phyloP scores from a whole-genome alignment of 2,329 filamentous ascomycete genomes.

The Ophiocordyceps camponoti-rufipedis region DNA sequence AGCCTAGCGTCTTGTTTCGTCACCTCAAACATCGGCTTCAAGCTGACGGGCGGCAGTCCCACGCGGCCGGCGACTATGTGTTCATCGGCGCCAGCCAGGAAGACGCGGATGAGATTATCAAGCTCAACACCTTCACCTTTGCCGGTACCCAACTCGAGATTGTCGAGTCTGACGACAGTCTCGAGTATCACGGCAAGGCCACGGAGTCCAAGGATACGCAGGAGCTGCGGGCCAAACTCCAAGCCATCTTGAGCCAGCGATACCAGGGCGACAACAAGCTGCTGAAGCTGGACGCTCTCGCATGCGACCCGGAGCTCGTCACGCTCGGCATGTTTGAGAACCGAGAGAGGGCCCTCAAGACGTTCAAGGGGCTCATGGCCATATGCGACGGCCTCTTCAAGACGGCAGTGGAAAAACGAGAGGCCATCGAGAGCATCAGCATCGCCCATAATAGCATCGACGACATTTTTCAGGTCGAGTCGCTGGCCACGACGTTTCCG shows the following conservation, averaged over 20 bases:
- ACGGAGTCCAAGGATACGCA: conserved; percentile 32
- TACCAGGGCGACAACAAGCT: conserved; percentile 58
- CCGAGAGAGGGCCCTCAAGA: conserved; percentile 58
- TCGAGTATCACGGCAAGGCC: conserved; percentile 15
- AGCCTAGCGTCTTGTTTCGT: neutral
- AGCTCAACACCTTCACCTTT: conserved; percentile 51
- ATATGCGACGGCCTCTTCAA: conserved; percentile 68
- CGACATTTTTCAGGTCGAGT: conserved; percentile 53
- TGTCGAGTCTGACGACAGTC: conserved; percentile 26
- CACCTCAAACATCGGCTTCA: neutral
- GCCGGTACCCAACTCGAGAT: conserved; percentile 44
- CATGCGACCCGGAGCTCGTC: conserved; percentile 51
- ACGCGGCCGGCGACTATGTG: conserved; percentile 48
- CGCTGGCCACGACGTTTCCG: conserved; percentile 62
- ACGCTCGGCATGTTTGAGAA: conserved; percentile 59
- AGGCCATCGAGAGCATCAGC: conserved; percentile 66
- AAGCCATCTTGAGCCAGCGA: conserved; percentile 51
- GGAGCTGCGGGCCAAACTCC: conserved; percentile 51
- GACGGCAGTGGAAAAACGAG: conserved; percentile 49
- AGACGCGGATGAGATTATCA: conserved; percentile 44
- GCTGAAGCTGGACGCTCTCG: conserved; percentile 65
- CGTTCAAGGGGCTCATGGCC: conserved; percentile 82
- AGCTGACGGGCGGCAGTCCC: conserved; percentile 51
- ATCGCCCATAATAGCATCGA: conserved; percentile 65
- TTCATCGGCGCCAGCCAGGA: conserved; percentile 48